phyloP scores from a whole-genome alignment of 2,329 filamentous ascomycete genomes.

The Phaeophleospora eucalypticola region DNA sequence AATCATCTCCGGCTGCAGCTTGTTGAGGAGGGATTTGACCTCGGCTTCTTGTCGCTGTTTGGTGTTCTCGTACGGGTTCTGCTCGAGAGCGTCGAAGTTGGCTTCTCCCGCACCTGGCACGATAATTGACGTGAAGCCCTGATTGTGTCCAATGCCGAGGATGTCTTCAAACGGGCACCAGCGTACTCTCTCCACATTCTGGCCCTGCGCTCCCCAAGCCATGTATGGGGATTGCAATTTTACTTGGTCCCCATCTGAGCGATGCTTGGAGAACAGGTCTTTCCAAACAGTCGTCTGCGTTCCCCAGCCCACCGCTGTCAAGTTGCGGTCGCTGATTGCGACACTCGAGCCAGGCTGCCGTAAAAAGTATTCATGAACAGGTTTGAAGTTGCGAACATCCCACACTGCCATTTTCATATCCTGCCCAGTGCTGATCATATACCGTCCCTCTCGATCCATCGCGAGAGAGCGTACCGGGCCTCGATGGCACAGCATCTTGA shows the following conservation, averaged over 20 bases:
- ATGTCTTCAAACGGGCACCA: conserved; percentile 98
- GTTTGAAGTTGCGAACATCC: conserved; percentile 91
- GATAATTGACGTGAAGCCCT: conserved; percentile 84
- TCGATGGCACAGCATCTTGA: conserved; percentile 84
- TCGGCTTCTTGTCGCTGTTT: conserved; percentile 92
- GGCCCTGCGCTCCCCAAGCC: conserved; percentile 83
- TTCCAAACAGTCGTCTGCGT: conserved; percentile 89
- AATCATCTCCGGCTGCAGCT: conserved; percentile 96
- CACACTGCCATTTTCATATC: conserved; percentile 90
- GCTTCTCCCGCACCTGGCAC: conserved; percentile 93
- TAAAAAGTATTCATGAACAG: conserved; percentile 85
- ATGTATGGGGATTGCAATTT: conserved; percentile 89
- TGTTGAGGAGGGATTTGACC: conserved; percentile 85
- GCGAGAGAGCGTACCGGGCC: conserved; percentile 83
- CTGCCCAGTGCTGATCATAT: conserved; percentile 92
- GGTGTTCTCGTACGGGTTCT: conserved; percentile 89
- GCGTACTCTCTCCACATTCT: conserved; percentile 70
- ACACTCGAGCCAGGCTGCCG: conserved; percentile 77
- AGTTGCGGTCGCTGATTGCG: conserved; percentile 79
- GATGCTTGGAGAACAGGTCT: conserved; percentile 73
- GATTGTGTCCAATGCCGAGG: conserved; percentile 76
- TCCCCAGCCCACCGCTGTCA: conserved; percentile 87
- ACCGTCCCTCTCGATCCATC: conserved; percentile 83
- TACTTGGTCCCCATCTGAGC: conserved; percentile 55
- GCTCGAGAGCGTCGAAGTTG: conserved; percentile 90